Conservation (phyloP, 148 eudicot genomes). For the Rhododendron mucronatum region DNA sequence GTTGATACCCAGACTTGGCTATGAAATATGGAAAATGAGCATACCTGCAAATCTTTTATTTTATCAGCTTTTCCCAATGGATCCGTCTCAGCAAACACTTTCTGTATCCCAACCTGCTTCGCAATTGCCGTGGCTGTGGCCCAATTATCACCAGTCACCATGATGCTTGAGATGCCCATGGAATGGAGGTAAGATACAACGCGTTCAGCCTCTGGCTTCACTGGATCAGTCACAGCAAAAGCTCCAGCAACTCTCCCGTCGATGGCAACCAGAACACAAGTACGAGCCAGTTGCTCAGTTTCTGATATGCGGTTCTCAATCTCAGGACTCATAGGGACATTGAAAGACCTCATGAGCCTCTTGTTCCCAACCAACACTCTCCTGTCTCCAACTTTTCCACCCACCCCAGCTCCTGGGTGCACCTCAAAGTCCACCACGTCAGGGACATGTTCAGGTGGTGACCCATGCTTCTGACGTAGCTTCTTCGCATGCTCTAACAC, state of each 20-base stretch:
- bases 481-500: slow-evolving; percentile 78
- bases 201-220: slow-evolving; percentile 84
- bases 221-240: slow-evolving; percentile 94
- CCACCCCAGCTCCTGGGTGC: slow-evolving; percentile 89
- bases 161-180: slow-evolving; percentile 78
- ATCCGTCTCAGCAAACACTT: slow-evolving; percentile 87
- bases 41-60: slow-evolving; percentile 92
- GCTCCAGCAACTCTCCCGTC: slow-evolving; percentile 78
- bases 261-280: slow-evolving; percentile 78
- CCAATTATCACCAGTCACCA: slow-evolving; percentile 98
- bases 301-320: slow-evolving; percentile 56
- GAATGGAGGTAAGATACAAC: slow-evolving; percentile 65
- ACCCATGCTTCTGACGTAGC: slow-evolving; percentile 39
- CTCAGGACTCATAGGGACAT: slow-evolving; percentile 51
- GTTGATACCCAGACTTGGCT: background rate
- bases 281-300: slow-evolving; percentile 72
- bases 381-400: slow-evolving; percentile 71
- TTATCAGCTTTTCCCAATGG: slow-evolving; percentile 87
- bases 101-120: slow-evolving; percentile 70
- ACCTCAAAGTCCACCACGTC: slow-evolving; percentile 86
- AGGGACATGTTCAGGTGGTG: slow-evolving; percentile 36
- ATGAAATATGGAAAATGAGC: background rate
- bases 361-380: slow-evolving; percentile 76
- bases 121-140: slow-evolving; percentile 88
- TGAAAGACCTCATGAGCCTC: slow-evolving; percentile 61